These are phyloP conservation scores for Sporodiniella umbellata DNA, from an alignment of 371 early-diverging fungal species.

Conservation along the genomic window DNA sequence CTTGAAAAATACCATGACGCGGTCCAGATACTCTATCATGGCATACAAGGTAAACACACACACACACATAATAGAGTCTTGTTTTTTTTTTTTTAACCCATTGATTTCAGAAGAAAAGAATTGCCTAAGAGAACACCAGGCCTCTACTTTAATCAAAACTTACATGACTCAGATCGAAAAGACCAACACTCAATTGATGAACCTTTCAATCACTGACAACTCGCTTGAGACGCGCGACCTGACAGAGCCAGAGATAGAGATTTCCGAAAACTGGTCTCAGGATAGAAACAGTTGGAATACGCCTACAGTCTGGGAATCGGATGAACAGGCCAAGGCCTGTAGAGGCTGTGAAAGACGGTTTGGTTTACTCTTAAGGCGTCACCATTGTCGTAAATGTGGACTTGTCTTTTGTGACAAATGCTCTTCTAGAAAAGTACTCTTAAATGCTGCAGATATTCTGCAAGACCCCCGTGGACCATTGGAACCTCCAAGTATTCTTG, in stretches of 20 bases:
- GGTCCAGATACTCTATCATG: not conserved
- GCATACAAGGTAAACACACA: not conserved
- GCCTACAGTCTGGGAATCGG: conserved; percentile 60
- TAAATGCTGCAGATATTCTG: conserved; percentile 42
- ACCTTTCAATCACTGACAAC: conserved; percentile 16
- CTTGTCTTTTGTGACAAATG: conserved; percentile 71
- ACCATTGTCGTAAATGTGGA: conserved; percentile 82
- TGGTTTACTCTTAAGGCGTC: conserved; percentile 59
- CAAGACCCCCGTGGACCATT: conserved; percentile 34
- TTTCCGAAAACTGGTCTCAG: conserved; percentile 4
- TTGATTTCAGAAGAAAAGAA: conserved; percentile 20
- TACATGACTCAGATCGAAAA: conserved; percentile 15
- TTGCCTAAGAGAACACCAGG: conserved; percentile 18
- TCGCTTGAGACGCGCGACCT: conserved; percentile 1
- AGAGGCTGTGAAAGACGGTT: conserved; percentile 58
- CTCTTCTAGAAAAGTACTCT: conserved; percentile 46
- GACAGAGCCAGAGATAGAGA: not conserved
- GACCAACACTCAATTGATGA: conserved; percentile 6
- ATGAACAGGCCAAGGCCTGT: conserved; percentile 57
- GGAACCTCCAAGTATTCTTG: conserved; percentile 16
- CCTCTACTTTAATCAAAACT: conserved; percentile 10
- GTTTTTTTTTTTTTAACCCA: too few species aligned
- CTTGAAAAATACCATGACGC: conserved; percentile 24
- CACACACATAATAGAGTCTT: too few species aligned
- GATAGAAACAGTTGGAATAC: conserved; percentile 5